Percentiles rank a stretch among this genome's conserved stretches.
Conservation (phyloP, 176 grass and related monocot species). For the Panicum miliaceum region DNA sequence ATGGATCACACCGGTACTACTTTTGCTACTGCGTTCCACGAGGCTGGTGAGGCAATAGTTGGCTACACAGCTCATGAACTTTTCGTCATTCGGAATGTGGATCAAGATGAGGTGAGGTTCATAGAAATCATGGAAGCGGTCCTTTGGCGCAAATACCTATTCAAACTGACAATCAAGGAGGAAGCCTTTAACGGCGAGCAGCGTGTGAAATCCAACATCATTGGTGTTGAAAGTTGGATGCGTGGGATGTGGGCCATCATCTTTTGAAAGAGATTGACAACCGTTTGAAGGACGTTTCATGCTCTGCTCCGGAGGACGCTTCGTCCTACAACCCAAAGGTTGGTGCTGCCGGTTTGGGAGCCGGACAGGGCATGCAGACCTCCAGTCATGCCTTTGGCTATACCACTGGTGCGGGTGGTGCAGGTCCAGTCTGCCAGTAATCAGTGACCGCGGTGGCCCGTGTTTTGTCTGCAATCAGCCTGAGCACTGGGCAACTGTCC, state of each 20-base stretch:
- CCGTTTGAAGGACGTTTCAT: conserved; percentile 42
- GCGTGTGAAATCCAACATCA: conserved; percentile 49
- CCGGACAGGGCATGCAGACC: conserved; percentile 17
- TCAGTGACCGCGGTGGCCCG: background rate
- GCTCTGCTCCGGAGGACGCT: background rate
- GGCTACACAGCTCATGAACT: conserved; percentile 60
- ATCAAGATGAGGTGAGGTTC: conserved; percentile 65
- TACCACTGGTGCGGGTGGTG: conserved; percentile 35
- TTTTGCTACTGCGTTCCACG: conserved; percentile 77
- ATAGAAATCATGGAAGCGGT: conserved; percentile 54
- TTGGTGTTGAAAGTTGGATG: conserved; percentile 66
- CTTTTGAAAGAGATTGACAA: conserved; percentile 52
- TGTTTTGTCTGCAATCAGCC: conserved; percentile 74
- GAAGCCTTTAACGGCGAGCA: conserved; percentile 62
- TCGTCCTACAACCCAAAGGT: background rate
- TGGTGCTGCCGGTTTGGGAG: background rate
- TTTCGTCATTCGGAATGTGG: conserved; percentile 31
- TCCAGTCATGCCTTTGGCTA: background rate
- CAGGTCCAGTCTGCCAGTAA: background rate
- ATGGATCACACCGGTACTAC: conserved; percentile 72
- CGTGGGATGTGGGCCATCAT: conserved; percentile 53
- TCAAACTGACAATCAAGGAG: conserved; percentile 79
- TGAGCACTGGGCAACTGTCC: conserved; percentile 38
- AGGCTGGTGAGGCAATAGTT: conserved; percentile 63
- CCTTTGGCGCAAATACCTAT: conserved; percentile 55